These are phyloP conservation scores for Xylaria telfairii DNA, from an alignment of 495 filamentous ascomycete genomes.

Conservation along the genomic window DNA sequence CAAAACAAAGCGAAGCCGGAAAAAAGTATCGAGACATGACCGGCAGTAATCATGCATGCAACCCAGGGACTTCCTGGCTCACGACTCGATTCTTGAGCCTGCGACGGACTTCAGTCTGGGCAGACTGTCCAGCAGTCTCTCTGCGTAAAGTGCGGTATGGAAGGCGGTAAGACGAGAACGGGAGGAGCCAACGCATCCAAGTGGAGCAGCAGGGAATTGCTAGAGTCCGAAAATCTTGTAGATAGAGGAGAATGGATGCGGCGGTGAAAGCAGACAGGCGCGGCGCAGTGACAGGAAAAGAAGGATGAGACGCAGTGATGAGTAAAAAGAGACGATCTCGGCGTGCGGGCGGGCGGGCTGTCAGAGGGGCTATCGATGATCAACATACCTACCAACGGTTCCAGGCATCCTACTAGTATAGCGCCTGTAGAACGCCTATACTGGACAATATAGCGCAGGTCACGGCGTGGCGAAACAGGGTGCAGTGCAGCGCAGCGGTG, in stretches of 20 bases:
- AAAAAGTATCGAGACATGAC: slow-evolving; percentile 23
- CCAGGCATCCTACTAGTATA: slow-evolving; percentile 1
- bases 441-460: slow-evolving; percentile 18
- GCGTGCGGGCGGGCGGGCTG: slow-evolving; percentile 23
- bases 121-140: slow-evolving; percentile 2
- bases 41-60: slow-evolving; percentile 25
- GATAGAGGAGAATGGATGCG: background rate
- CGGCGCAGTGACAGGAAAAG: background rate
- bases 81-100: slow-evolving; percentile 15
- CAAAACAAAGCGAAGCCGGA: slow-evolving; percentile 16
- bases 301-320: background rate
- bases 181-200: slow-evolving; percentile 29
- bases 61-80: slow-evolving; percentile 3
- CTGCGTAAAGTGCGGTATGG: slow-evolving; percentile 24
- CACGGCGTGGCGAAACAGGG: slow-evolving; percentile 25
- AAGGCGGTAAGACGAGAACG: slow-evolving; percentile 25
- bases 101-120: background rate
- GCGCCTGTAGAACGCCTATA: background rate
- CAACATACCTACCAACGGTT: background rate
- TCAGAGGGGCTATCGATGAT: slow-evolving; percentile 15
- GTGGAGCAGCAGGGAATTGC: slow-evolving; percentile 21
- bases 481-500: slow-evolving; percentile 11
- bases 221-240: slow-evolving; percentile 8
- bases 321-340: slow-evolving; percentile 21
- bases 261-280: slow-evolving; percentile 21